These are phyloP conservation scores for Saccharomyces hybrid DNA, from an alignment of 1,139 yeast genomes.

Conservation along the genomic window DNA sequence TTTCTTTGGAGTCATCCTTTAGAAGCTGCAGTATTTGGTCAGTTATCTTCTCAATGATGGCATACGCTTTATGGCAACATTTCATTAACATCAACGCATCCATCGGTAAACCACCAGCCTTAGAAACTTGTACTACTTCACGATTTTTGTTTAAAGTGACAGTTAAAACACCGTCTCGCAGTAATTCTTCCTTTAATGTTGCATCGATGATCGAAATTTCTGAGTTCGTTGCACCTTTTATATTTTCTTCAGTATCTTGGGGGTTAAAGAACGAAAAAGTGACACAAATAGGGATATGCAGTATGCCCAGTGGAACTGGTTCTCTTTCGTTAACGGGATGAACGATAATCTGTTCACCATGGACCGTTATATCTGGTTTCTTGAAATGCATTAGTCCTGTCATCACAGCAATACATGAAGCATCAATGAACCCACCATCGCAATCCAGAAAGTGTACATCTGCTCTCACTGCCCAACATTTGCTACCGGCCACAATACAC, in stretches of 20 bases:
- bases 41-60: constrained; percentile 57
- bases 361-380: constrained; percentile 78
- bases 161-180: constrained; percentile 77
- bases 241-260: constrained; percentile 52
- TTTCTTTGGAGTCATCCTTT: constrained; percentile 45
- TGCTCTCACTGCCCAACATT: constrained; percentile 85
- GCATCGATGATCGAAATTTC: constrained; percentile 74
- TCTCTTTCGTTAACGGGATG: constrained; percentile 72
- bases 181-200: constrained; percentile 63
- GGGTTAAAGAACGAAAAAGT: constrained; percentile 81
- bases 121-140: constrained; percentile 82
- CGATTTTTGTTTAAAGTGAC: constrained; percentile 83
- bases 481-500: constrained; percentile 84
- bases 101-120: constrained; percentile 85
- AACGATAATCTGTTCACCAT: constrained; percentile 60
- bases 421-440: constrained; percentile 90
- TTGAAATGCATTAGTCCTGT: constrained; percentile 75
- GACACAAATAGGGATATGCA: constrained; percentile 86
- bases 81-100: constrained; percentile 65
- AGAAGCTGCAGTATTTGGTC: constrained; percentile 52
- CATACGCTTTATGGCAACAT: constrained; percentile 61
- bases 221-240: constrained; percentile 52
- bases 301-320: constrained; percentile 75
- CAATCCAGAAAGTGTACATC: constrained; percentile 82
- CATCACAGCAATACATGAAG: constrained; percentile 85